phyloP scores from a whole-genome alignment of 768 basidiomycete species.

The Trametes punicea region DNA sequence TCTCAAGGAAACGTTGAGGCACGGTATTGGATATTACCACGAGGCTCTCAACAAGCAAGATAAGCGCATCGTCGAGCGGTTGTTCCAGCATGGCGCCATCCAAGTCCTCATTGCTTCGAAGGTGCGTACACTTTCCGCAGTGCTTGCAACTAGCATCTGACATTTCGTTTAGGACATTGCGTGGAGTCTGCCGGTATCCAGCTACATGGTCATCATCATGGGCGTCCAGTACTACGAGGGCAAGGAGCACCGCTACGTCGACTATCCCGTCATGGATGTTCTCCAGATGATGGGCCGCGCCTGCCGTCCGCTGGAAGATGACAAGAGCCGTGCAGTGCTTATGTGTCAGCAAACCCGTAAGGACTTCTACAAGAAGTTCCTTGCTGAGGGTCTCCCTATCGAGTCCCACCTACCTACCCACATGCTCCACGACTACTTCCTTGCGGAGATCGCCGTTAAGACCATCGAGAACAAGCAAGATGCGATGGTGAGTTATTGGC shows the following conservation, averaged over 20 bases:
- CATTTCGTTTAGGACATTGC: slow-evolving; percentile 72
- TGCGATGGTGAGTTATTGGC: slow-evolving; percentile 60
- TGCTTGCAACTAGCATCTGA: neutral
- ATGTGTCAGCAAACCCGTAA: slow-evolving; percentile 98
- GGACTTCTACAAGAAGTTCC: slow-evolving; percentile 99
- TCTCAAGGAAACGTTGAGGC: slow-evolving; percentile 76
- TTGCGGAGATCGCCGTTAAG: slow-evolving; percentile 97
- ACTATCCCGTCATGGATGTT: slow-evolving; percentile 98
- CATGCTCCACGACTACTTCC: slow-evolving; percentile 92
- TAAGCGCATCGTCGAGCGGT: slow-evolving; percentile 86
- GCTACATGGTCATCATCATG: slow-evolving; percentile 99
- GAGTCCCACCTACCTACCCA: slow-evolving; percentile 92
- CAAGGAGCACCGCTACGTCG: slow-evolving; percentile 95
- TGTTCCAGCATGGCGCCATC: slow-evolving; percentile 93
- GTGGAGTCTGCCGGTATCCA: slow-evolving; percentile 91
- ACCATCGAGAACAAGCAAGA: slow-evolving; percentile 99
- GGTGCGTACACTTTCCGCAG: slow-evolving; percentile 39
- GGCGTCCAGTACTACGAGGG: slow-evolving; percentile 98
- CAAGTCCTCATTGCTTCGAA: slow-evolving; percentile 94
- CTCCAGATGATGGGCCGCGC: slow-evolving; percentile 99
- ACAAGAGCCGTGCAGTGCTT: slow-evolving; percentile 87
- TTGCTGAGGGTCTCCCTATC: slow-evolving; percentile 95
- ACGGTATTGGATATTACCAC: slow-evolving; percentile 94
- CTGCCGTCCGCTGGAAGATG: slow-evolving; percentile 85
- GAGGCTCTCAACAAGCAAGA: slow-evolving; percentile 91